These are phyloP conservation scores for Cucurbitaria berberidis DNA, from an alignment of 2,329 filamentous ascomycete species.

Conservation along the genomic window DNA sequence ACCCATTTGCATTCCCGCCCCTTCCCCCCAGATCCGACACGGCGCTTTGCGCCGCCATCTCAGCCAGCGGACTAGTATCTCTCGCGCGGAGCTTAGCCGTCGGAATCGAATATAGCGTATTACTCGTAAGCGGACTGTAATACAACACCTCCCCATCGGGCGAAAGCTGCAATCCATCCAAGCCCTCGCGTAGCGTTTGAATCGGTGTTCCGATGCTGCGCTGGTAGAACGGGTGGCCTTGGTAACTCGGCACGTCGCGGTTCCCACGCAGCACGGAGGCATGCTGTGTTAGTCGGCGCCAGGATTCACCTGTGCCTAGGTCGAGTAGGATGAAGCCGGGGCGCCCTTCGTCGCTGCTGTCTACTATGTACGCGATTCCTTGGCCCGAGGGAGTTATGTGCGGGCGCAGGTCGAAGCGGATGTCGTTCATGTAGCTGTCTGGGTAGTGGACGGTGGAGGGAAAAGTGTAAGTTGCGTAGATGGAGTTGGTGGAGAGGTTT, in stretches of 20 bases:
- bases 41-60: constrained; percentile 53
- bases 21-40: constrained; percentile 55
- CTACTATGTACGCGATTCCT: constrained; percentile 60
- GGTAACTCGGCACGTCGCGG: constrained; percentile 55
- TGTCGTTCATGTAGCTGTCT: constrained; percentile 59
- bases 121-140: constrained; percentile 51
- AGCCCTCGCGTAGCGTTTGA: constrained; percentile 51
- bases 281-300: constrained; percentile 54
- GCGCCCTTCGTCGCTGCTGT: constrained; percentile 53
- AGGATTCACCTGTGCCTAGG: constrained; percentile 55
- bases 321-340: constrained; percentile 60
- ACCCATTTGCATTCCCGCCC: constrained; percentile 58
- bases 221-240: constrained; percentile 54
- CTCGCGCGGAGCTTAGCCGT: constrained; percentile 51
- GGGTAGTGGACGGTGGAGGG: constrained; percentile 52
- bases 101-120: constrained; percentile 55
- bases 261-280: constrained; percentile 45
- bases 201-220: constrained; percentile 39
- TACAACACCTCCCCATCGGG: constrained; percentile 55
- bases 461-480: constrained; percentile 59
- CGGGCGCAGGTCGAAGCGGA: constrained; percentile 57
- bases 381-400: constrained; percentile 49
- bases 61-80: constrained; percentile 49
- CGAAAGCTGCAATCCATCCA: constrained; percentile 58
- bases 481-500: constrained; percentile 51